Base-by-base conservation (phyloP, 371 early-diverging fungal species). In the Chytridiales sp. region DNA sequence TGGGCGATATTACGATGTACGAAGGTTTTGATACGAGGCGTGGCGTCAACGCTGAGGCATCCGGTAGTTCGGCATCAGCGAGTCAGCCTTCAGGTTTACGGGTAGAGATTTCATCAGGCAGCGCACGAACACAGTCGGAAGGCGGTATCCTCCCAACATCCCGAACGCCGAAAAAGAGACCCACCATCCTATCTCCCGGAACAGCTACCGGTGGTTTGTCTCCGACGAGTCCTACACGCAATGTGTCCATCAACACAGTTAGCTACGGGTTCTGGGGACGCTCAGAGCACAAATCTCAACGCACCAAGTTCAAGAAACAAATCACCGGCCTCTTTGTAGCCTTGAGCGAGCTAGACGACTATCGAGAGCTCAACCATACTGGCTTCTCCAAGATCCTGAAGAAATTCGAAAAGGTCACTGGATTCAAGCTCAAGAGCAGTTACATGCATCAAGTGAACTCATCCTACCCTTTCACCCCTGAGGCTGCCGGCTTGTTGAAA, bases 301-400 rank as follows among this genome's bases (percentile, higher is more conserved):
- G 74, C 5, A 6, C 30, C 4, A 44, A 53, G 13, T 73, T 67
- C 53, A 29, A 48, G 8, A 59, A 67, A 49, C 68, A 60, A 29
- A 44, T 51, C 21, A 61, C 60, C 11, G 60, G 59, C 35, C 35
- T 70, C 6, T 72, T 56, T 48, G 60, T 68, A 8, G 38, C 22
- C 26, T 56, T 95, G 1, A 85, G 86, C 27, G 94, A 94, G 61
- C 77, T 97, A 9, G 88, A 91, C 50, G 87, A 93, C 1, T 99
- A 89, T 70, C 88, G 87, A 15, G 87, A 92, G 39, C 84, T 98
- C 40, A 97, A 99, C 80, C 75, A 85, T 59, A 96, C 95, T 0
- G 76, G 96, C 3, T 97, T 98, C 76, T 79, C 87, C 62, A 98
- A 95, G 72, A 92, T 97, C 59, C 74, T 97, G 21, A 97, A 96